Percentiles rank a stretch among this genome's conserved stretches.
These are phyloP conservation scores for Dissophora globulifera DNA, from an alignment of 192 early-diverging fungal genomes.

Conservation along the genomic window DNA sequence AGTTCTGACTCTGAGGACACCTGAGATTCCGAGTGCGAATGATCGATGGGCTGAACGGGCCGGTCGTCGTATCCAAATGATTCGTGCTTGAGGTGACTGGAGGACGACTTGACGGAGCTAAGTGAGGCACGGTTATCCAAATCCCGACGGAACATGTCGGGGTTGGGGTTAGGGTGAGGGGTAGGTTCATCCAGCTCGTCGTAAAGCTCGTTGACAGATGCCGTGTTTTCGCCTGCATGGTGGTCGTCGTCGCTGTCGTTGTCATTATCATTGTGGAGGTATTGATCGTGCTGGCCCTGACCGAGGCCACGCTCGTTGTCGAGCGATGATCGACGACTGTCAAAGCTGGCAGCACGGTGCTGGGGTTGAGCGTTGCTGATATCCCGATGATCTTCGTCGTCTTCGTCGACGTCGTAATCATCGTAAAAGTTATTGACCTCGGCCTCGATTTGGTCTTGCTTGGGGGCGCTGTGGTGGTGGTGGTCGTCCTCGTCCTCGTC, in stretches of 20 bases:
- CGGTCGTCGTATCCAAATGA: conserved; percentile 38
- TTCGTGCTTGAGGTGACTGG: conserved; percentile 46
- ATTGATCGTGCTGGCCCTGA: too few species aligned
- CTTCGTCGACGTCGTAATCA: not conserved
- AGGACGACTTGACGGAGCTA: conserved; percentile 37
- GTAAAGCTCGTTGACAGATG: conserved; percentile 11
- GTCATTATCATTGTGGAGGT: too few species aligned
- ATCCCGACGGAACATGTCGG: conserved; percentile 5
- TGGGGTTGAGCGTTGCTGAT: not conserved
- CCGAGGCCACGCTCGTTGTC: too few species aligned
- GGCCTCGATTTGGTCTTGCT: not conserved
- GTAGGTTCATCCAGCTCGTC: conserved; percentile 10
- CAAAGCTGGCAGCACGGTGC: too few species aligned
- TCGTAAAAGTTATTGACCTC: not conserved
- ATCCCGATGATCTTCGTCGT: conserved; percentile 3
- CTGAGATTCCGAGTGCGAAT: conserved; percentile 40
- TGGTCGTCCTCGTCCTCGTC: not conserved
- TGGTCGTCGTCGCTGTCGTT: not conserved
- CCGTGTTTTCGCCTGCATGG: not conserved
- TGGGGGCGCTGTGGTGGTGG: too few species aligned
- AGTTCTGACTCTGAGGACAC: conserved; percentile 25
- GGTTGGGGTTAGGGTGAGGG: conserved; percentile 8
- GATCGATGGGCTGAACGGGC: conserved; percentile 4
- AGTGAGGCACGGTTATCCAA: conserved; percentile 28
- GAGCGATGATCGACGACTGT: too few species aligned